Conservation (phyloP, 2,329 filamentous ascomycete genomes). For the Ceratocystis destructans region DNA sequence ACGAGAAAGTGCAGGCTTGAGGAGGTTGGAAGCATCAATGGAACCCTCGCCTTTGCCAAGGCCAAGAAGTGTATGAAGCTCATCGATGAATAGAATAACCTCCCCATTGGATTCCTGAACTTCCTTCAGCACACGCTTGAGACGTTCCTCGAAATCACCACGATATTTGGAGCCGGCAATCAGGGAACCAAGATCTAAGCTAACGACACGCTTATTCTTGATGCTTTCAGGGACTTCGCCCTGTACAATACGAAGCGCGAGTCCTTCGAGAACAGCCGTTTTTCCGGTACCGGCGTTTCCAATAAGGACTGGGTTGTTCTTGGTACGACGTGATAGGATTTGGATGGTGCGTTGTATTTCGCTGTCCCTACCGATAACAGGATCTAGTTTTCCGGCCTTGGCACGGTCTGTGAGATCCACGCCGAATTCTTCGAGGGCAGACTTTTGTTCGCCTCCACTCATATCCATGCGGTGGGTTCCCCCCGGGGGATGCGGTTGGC, state of each 20-base stretch:
- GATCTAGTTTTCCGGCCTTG: slow-evolving; percentile 80
- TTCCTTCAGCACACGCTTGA: slow-evolving; percentile 84
- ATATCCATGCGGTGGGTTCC: slow-evolving; percentile 92
- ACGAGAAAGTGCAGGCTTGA: slow-evolving; percentile 85
- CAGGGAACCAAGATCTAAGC: slow-evolving; percentile 75
- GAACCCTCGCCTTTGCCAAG: slow-evolving; percentile 91
- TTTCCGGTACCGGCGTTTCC: slow-evolving; percentile 85
- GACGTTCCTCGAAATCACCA: slow-evolving; percentile 86
- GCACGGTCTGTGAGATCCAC: slow-evolving; percentile 79
- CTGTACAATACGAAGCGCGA: slow-evolving; percentile 77
- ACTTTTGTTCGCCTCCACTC: slow-evolving; percentile 60
- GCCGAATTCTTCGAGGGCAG: slow-evolving; percentile 81
- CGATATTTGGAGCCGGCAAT: slow-evolving; percentile 94
- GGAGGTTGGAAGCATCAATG: slow-evolving; percentile 86
- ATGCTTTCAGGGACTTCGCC: slow-evolving; percentile 93
- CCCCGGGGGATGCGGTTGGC: slow-evolving; percentile 72
- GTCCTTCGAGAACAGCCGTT: slow-evolving; percentile 80
- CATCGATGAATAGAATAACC: slow-evolving; percentile 90
- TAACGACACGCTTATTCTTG: slow-evolving; percentile 82
- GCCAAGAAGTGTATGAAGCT: slow-evolving; percentile 80
- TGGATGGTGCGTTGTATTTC: slow-evolving; percentile 94
- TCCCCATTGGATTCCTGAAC: slow-evolving; percentile 78
- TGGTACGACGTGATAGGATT: slow-evolving; percentile 79
- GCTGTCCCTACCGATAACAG: slow-evolving; percentile 81
- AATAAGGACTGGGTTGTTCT: slow-evolving; percentile 93